A percentile compares a stretch with the other conserved stretches of the same genome.
These are phyloP conservation scores for Salvia splendens DNA, from an alignment of 257 asterid genomes.

Conservation along the genomic window DNA sequence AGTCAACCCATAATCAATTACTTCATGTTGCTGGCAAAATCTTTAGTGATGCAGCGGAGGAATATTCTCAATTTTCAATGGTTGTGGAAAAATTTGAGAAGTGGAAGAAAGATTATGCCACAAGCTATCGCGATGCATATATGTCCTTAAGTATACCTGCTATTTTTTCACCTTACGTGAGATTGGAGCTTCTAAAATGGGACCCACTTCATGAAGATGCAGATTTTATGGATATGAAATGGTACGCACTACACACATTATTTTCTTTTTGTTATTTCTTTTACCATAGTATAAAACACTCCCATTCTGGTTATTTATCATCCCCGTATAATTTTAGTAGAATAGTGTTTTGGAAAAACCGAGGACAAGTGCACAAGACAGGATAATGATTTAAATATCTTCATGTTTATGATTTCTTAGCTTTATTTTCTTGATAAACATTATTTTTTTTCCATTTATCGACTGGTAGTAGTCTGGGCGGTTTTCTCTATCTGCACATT, in stretches of 20 bases:
- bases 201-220: constrained; percentile 88
- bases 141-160: constrained; percentile 80
- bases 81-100: constrained; percentile 72
- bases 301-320: background rate
- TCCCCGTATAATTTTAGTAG: background rate
- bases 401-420: background rate
- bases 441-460: background rate
- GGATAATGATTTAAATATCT: constrained; percentile 3
- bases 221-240: constrained; percentile 83
- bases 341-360: too few relatives aligned
- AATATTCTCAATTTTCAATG: constrained; percentile 71
- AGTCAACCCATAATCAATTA: constrained; percentile 71
- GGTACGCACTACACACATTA: constrained; percentile 58
- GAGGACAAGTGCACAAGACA: background rate
- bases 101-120: constrained; percentile 79
- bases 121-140: constrained; percentile 91
- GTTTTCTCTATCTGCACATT: background rate
- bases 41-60: constrained; percentile 85
- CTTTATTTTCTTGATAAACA: constrained; percentile 2
- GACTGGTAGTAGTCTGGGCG: background rate
- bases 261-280: background rate
- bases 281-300: constrained; percentile 7
- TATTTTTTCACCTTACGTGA: constrained; percentile 89
- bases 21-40: constrained; percentile 79
- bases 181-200: constrained; percentile 97